Conservation (phyloP, 78 protist species). For the Dictyostelium purpureum region DNA sequence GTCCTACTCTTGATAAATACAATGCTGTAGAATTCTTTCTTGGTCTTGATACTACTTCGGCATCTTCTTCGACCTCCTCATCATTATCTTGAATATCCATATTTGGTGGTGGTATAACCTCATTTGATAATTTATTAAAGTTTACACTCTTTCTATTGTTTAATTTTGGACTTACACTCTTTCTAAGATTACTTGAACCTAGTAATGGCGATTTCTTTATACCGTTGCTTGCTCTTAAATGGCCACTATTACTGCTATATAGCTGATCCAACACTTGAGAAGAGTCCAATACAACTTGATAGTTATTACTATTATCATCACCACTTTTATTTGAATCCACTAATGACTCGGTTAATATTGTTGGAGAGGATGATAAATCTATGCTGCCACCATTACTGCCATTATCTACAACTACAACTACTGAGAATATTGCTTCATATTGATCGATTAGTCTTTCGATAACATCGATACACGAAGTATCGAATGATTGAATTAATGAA, state of each 20-base stretch:
- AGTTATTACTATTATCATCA: background rate
- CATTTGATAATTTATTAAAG: background rate
- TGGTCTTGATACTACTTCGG: background rate
- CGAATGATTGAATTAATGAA: constrained; percentile 53
- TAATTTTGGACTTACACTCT: constrained; percentile 1
- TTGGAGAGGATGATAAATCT: background rate
- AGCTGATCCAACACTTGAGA: background rate
- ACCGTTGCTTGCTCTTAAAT: too few relatives aligned
- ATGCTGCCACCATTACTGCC: background rate
- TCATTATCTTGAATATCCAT: background rate
- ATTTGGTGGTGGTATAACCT: background rate
- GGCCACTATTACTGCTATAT: too few relatives aligned
- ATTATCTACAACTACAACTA: constrained; percentile 7
- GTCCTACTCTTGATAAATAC: background rate
- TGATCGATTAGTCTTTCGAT: constrained; percentile 30
- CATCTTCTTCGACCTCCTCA: background rate
- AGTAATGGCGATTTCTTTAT: background rate
- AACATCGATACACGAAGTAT: constrained; percentile 33
- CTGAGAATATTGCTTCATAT: constrained; percentile 33
- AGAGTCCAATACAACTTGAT: background rate
- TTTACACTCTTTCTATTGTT: background rate
- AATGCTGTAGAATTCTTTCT: background rate
- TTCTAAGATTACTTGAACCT: background rate
- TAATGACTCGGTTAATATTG: background rate
- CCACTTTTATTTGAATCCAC: background rate